Percentiles rank a stretch among this genome's conserved stretches.
phyloP scores from a whole-genome alignment of 1,139 yeast species.

The Yamadazyma triangularis region DNA sequence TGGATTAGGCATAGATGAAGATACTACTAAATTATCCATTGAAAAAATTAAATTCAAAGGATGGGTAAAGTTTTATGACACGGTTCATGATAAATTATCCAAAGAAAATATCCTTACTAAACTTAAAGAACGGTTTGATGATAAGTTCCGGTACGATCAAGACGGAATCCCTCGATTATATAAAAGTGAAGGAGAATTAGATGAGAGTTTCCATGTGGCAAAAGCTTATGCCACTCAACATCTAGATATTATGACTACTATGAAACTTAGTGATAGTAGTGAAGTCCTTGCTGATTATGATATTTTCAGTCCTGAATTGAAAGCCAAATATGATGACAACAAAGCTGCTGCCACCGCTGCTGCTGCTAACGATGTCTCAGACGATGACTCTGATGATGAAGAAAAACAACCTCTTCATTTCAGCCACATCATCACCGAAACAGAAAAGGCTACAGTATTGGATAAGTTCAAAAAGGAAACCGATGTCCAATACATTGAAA shows the following conservation, averaged over 20 bases:
- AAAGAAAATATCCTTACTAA: slow-evolving; percentile 55
- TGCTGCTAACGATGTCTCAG: no score
- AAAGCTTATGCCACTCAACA: slow-evolving; percentile 52
- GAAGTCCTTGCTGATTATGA: slow-evolving; percentile 57
- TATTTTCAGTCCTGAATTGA: slow-evolving; percentile 25
- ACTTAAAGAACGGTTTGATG: slow-evolving; percentile 73
- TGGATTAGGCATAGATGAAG: slow-evolving; percentile 51
- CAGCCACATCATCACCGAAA: slow-evolving; percentile 53
- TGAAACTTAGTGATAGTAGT: slow-evolving; percentile 48
- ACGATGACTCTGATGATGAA: slow-evolving; percentile 37
- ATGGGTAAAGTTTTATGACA: slow-evolving; percentile 62
- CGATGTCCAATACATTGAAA: slow-evolving; percentile 79
- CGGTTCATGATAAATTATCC: slow-evolving; percentile 54
- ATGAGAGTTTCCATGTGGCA: slow-evolving; percentile 56
- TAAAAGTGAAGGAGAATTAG: slow-evolving; percentile 72
- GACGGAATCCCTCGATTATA: slow-evolving; percentile 81
- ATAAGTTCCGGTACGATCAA: slow-evolving; percentile 74
- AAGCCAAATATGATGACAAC: slow-evolving; percentile 26
- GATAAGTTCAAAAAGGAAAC: slow-evolving; percentile 69
- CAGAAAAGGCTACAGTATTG: slow-evolving; percentile 54
- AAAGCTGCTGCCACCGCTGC: no score
- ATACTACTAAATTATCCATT: slow-evolving; percentile 37
- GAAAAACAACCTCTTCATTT: slow-evolving; percentile 38
- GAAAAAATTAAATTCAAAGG: slow-evolving; percentile 46
- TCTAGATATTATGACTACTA: slow-evolving; percentile 58